Evolutionary conservation across 73 alveolate species (phyloP).

Genomic region (Diophrys sp.): DNA sequence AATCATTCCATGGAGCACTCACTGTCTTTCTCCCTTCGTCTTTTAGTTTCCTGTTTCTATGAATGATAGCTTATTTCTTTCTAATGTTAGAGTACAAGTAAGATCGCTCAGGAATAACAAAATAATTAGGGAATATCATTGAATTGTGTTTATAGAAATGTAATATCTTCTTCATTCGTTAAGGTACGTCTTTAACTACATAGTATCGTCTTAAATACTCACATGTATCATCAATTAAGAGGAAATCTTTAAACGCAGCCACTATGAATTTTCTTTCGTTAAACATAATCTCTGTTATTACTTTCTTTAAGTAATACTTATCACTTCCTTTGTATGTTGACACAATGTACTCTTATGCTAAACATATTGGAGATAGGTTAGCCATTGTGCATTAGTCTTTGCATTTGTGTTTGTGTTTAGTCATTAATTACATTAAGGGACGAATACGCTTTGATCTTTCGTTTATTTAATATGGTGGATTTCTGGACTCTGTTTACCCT

Average conservation of each 20-base stretch:
- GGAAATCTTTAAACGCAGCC: conserved; percentile 63
- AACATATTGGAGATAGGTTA: too few species aligned
- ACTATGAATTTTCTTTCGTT: conserved; percentile 78
- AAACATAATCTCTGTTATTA: conserved; percentile 65
- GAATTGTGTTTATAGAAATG: conserved; percentile 6
- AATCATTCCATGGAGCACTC: conserved; percentile 5
- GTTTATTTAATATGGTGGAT: too few species aligned
- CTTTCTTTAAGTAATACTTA: conserved; percentile 56
- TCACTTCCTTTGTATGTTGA: conserved; percentile 30
- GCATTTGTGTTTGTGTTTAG: too few species aligned
- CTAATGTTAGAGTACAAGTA: background rate
- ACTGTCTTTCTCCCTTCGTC: too few species aligned
- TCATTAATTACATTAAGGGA: too few species aligned
- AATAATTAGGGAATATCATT: conserved; percentile 16
- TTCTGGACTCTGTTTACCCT: too few species aligned
- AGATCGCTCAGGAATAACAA: conserved; percentile 6
- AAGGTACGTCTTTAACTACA: background rate
- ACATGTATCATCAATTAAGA: conserved; percentile 14
- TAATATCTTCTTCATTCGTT: background rate
- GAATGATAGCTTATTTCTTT: background rate
- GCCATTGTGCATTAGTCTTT: too few species aligned
- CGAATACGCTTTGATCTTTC: too few species aligned
- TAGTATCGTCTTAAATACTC: conserved; percentile 14
- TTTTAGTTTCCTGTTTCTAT: background rate
- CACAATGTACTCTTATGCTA: too few species aligned